Base-by-base conservation (phyloP, 345 rosid genomes). In the Turritis glabra region DNA sequence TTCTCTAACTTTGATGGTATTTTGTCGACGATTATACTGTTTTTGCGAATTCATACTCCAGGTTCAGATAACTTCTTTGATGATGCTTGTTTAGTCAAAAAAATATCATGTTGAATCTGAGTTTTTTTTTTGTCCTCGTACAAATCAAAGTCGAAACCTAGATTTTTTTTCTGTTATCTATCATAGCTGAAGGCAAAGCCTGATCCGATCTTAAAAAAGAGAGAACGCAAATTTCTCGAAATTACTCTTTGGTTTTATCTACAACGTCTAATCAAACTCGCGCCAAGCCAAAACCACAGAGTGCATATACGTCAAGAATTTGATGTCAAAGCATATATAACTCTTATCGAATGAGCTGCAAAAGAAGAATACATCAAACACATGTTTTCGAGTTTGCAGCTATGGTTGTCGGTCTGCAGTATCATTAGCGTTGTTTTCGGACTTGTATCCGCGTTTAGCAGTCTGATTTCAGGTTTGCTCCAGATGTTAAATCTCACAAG, bases 101-200 rank as follows among this genome's bases (percentile, higher is more conserved):
- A 4, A 6, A 2, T 22, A 4, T 13, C 5, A 7, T 25, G 44
- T 53, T 15, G 48, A 68, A 25, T 75, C 69, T 56, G 25, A 19
- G 32, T 23, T 19, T 57, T 46, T 7, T 2, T 3, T 46, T 46
- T 18, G 1, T 48, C 17, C 14, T 63, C 80, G 21, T 46, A 43
- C 60, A 46, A 62, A 55, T 63, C 66, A 4, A 53, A 61, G 6
- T 9, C 69, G 25, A 30, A 64, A 19, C 69, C 56, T 69, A 76
- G 79, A 60, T 68, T 69, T 76, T 68, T 69, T 76, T 41, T 7
- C 22, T 55, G 3, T 73, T 5, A 29, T 47, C 48, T 25, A 3
- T 23, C 76, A 7, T 71, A 23, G 41, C 52, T 29, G 15, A 61
- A 29, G 26, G 2, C 56, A 7, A 55, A 65, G 11, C 30, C 18